phyloP scores from a whole-genome alignment of 495 filamentous ascomycete genomes.

The Evernia prunastri region DNA sequence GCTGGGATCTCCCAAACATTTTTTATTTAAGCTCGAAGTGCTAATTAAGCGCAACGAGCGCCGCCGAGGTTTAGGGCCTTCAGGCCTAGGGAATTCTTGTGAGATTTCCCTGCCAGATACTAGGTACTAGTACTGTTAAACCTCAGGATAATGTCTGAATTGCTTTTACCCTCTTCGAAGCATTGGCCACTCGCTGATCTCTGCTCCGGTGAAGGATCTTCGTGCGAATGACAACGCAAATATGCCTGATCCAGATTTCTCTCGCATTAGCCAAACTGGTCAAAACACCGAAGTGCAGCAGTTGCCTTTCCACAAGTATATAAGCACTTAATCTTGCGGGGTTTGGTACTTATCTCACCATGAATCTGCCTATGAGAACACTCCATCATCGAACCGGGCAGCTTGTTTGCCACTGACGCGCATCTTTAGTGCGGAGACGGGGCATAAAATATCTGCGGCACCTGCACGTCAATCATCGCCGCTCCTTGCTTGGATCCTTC shows the following conservation, averaged over 20 bases:
- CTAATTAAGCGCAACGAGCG: constrained; percentile 21
- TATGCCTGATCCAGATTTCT: constrained; percentile 17
- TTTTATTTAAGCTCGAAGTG: constrained; percentile 2
- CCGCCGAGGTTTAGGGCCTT: constrained; percentile 18
- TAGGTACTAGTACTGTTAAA: no score
- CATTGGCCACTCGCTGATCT: neutral
- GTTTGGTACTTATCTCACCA: constrained; percentile 20
- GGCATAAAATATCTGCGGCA: constrained; percentile 25
- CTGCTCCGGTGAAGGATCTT: constrained; percentile 15
- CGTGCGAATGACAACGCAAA: constrained; percentile 14
- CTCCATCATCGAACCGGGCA: constrained; percentile 20
- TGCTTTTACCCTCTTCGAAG: neutral
- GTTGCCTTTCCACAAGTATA: constrained; percentile 13
- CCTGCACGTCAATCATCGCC: constrained; percentile 29
- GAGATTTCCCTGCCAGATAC: neutral
- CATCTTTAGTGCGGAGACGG: constrained; percentile 26
- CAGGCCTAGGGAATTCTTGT: no score
- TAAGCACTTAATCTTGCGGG: constrained; percentile 21
- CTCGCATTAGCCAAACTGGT: constrained; percentile 24
- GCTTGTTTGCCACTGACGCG: constrained; percentile 29
- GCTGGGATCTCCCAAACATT: constrained; percentile 6
- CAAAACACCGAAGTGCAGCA: constrained; percentile 17
- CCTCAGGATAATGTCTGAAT: constrained; percentile 8
- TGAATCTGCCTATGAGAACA: constrained; percentile 20
- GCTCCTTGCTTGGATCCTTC: constrained; percentile 34